Base-by-base conservation (phyloP, 148 eudicot species). In the Amaranthus hypochondriacus region DNA sequence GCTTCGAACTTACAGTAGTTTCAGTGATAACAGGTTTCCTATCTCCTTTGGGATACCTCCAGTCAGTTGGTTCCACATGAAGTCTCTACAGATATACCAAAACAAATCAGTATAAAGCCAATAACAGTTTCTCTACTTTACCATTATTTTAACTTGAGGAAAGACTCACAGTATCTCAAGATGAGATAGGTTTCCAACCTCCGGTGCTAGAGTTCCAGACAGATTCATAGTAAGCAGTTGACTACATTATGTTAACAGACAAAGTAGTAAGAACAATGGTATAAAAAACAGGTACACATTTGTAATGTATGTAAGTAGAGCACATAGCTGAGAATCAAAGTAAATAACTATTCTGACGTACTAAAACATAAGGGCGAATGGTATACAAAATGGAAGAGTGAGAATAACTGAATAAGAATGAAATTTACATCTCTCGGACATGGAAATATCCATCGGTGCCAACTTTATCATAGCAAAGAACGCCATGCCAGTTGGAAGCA, bases 41-140 rank as follows among this genome's bases (percentile, higher is more conserved):
- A 93, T 85, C 92, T 93, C 94, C 85, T 86, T 87, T 3, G 98
- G 96, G 63, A 90, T 86, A 78, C 78, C 76, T 44, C 98, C 98
- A 70, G 73, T 84, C 51, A 90, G 76, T 11, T 83, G 70, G 77
- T 93, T 93, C 98, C 98, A 93, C 95, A 93, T 89, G 81, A 93
- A 81, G 75, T 90, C 87, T 78, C 98, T 93, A 68, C 66, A 74
- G 51, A 60, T 71, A 50, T 1, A 28, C 39, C 21, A 69, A 42
- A n/a, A 56, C 48, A 4, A 56, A 54, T 69, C 67, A 76, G 63
- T 55, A 71, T 71, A 42, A 66, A 28, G 39, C 39, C 39, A 28
- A 28, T 28, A 28, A 28, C 39, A 28, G 39, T 28, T 28, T 28
- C 39, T 28, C n/a, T 15, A 48, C 39, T 28, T 5, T 15, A 48